Base-by-base conservation (phyloP, 2,329 filamentous ascomycete genomes). In the Cordyceps militaris region DNA sequence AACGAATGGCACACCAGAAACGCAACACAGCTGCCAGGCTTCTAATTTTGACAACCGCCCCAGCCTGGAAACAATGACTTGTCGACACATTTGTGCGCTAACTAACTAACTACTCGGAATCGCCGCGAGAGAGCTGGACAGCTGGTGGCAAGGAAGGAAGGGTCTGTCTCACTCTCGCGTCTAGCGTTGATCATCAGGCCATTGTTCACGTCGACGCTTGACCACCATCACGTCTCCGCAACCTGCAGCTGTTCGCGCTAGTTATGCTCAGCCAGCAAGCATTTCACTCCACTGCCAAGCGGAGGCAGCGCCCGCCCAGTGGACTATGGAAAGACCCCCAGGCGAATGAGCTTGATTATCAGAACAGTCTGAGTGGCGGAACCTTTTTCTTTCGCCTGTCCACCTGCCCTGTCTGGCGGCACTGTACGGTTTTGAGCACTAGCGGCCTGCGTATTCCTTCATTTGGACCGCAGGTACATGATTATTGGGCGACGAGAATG, bases 401-500 rank as follows among this genome's bases (percentile, higher is more conserved):
- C 30, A 23, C 38, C 52, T 9, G 40, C 14, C 19, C 36, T 23
- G 19, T 8, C 21, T n/a, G 21, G n/a, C 19, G 49, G 51, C 51
- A 44, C 51, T 34, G 51, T 44, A 28, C 40, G 40, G 26, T 43
- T 34, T 43, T 54, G 36, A 54, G 51, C 40, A 46, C 51, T 44
- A 44, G 51, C 28, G 52, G 52, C 30, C 24, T 49, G 32, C 42
- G 11, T 49, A 56, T 56, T 56, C 54, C 54, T 56, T 49, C 32
- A 56, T 56, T 56, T 43, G 54, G 54, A 56, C 54, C 54, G 14
- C 44, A 49, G 46, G 54, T 24, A 42, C 44, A 56, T 32, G 44
- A 28, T 56, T 49, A 56, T 56, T 56, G 54, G 54, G 44, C 28
- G 36, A 36, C n/a, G 36, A 30, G 24, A 36, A 32, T 19, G 43